Evolutionary conservation across 2,329 filamentous ascomycete genomes (phyloP).

Genomic region (Mycosphaerella arachidis): DNA sequence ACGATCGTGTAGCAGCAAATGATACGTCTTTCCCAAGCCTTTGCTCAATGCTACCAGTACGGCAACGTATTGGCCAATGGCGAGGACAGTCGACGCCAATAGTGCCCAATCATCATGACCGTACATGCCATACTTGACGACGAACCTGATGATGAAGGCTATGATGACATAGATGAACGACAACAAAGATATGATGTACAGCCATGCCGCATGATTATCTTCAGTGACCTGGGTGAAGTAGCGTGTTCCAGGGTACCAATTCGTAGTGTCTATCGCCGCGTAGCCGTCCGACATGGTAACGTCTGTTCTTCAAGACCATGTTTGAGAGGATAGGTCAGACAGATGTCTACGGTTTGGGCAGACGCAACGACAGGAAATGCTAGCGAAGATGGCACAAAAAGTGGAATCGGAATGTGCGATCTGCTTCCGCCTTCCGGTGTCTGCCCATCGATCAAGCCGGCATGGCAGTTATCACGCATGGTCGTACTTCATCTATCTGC

Average conservation of each 20-base stretch:
- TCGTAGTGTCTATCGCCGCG: conserved; percentile 9
- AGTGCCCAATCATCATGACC: conserved; percentile 30
- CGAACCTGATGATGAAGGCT: conserved; percentile 15
- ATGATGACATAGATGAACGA: conserved; percentile 20
- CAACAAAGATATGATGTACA: conserved; percentile 20
- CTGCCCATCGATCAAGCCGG: background rate
- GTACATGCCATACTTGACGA: conserved; percentile 22
- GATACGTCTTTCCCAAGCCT: conserved; percentile 18
- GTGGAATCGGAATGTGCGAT: background rate
- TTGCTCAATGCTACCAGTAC: conserved; percentile 18
- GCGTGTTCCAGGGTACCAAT: conserved; percentile 16
- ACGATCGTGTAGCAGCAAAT: background rate
- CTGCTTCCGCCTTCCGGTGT: background rate
- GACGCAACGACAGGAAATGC: background rate
- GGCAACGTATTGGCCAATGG: conserved; percentile 22
- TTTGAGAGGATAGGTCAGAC: background rate
- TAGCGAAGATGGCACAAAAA: background rate
- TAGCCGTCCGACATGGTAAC: conserved; percentile 5
- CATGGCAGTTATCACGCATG: background rate
- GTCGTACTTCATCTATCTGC: background rate
- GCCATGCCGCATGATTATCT: conserved; percentile 17
- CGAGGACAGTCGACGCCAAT: conserved; percentile 21
- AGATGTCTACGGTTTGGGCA: background rate
- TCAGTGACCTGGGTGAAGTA: conserved; percentile 18
- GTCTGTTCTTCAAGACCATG: background rate